These are phyloP conservation scores for Hanseniaspora osmophila DNA, from an alignment of 805 yeast species.

Conservation along the genomic window DNA sequence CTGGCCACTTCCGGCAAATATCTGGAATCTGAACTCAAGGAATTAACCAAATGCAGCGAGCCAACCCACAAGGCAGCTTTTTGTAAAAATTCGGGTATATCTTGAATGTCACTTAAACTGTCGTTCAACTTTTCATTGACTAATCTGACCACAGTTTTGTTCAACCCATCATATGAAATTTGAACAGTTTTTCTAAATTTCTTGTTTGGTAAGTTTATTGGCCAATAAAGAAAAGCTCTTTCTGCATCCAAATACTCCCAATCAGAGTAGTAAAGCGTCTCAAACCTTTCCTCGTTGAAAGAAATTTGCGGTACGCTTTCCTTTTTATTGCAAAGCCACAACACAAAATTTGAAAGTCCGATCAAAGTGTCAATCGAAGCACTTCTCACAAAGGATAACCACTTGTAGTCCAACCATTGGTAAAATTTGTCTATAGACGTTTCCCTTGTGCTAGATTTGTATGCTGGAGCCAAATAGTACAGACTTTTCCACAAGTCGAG, in stretches of 20 bases:
- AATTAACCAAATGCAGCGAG: not conserved
- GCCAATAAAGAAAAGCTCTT: slow-evolving; percentile 4
- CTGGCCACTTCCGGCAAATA: not conserved
- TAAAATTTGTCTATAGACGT: slow-evolving; percentile 23
- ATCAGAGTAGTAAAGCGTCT: not conserved
- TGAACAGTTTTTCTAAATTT: not conserved
- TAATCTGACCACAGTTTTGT: not conserved
- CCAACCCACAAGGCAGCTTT: not conserved
- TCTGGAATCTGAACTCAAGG: not conserved
- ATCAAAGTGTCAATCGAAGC: too few relatives aligned
- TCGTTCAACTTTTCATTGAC: not conserved
- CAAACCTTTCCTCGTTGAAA: not conserved
- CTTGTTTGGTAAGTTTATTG: not conserved
- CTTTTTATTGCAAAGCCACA: slow-evolving; percentile 29
- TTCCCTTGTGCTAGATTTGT: slow-evolving; percentile 20
- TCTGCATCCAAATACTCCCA: not conserved
- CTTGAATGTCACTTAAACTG: not conserved
- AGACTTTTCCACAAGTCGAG: slow-evolving; percentile 40
- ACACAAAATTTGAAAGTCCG: slow-evolving; percentile 23
- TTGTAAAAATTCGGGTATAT: not conserved
- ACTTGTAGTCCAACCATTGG: slow-evolving; percentile 39
- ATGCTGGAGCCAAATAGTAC: slow-evolving; percentile 23
- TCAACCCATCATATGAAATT: not conserved
- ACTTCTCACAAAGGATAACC: slow-evolving; percentile 21
- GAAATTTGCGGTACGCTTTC: not conserved